Base-by-base conservation (phyloP, 768 basidiomycete genomes). In the Cystobasidiopsis lactophilus region DNA sequence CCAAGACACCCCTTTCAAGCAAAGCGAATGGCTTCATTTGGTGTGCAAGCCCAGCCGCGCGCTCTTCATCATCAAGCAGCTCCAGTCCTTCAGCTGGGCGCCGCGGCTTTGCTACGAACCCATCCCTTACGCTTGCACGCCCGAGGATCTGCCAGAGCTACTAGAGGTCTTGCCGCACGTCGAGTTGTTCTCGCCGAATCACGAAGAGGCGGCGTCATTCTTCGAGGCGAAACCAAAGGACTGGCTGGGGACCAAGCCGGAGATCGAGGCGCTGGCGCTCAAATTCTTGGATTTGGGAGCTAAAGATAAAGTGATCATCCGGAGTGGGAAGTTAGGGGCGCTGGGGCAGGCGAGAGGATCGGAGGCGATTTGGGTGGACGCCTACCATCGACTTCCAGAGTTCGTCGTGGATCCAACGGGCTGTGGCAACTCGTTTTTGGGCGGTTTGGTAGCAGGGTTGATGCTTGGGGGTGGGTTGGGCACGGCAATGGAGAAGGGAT, bases 381-480 rank as follows among this genome's bases (percentile, higher is more conserved):
- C 85, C 13, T 86, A 74, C 62, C 85, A 82, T 79, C 67, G 67
- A 5, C 62, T 66, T 55, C 57, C 61, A 26, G 66, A 67, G 21
- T 75, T 72, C 52, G 70, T 89, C 16, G 73, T 80, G 2, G 85
- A 89, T 65, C 83, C 85, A 24, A 89, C 85, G 57, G 85, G 86
- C 40, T 85, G 84, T n/a, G 86, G 86, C 16, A 91, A 91, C 65
- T 74, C 57, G 2, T 24, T 60, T 21, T 57, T 60, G 54, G 55
- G 51, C 7, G 59, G 60, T 2, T 52, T 60, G 14, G n/a, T n/a
- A n/a, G n/a, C n/a, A n/a, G n/a, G n/a, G n/a, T 58, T 57, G 19
- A 33, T 45, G 24, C 24, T 57, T 29, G 50, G 56, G 2, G 40
- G 49, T 21, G 58, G 51, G 50, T 33, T 60, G 43, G 23, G 19